A percentile compares a stretch with the other conserved stretches of the same genome.
Conservation (phyloP, 805 yeast species). For the Ogataea saltuana region DNA sequence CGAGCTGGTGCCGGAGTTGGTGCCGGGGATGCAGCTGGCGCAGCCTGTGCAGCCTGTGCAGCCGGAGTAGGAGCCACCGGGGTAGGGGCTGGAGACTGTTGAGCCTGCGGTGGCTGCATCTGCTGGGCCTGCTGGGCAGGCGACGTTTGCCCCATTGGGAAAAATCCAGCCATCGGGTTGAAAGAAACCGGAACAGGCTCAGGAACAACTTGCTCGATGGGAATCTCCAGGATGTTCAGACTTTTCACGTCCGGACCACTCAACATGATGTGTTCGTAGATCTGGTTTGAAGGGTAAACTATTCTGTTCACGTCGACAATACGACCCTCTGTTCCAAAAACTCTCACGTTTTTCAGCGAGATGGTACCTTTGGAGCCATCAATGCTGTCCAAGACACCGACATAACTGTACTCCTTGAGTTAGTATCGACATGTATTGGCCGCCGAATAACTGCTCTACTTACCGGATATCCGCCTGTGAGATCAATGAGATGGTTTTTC, state of each 20-base stretch:
- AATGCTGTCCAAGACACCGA: slow-evolving; percentile 83
- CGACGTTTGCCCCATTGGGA: slow-evolving; percentile 20
- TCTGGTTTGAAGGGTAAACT: slow-evolving; percentile 65
- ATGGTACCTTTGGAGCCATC: slow-evolving; percentile 91
- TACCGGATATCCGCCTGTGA: slow-evolving; percentile 72
- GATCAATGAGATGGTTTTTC: slow-evolving; percentile 80
- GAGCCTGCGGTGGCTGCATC: slow-evolving; percentile 20
- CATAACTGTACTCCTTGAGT: slow-evolving; percentile 61
- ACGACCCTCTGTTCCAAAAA: slow-evolving; percentile 93
- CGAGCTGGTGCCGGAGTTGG: slow-evolving; percentile 5
- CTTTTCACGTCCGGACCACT: slow-evolving; percentile 93
- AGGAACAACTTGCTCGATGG: slow-evolving; percentile 63
- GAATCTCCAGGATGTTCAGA: slow-evolving; percentile 75
- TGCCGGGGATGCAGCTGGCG: not conserved
- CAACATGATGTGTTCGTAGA: slow-evolving; percentile 77
- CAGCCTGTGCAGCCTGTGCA: not conserved
- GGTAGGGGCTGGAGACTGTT: slow-evolving; percentile 6
- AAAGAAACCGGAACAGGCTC: slow-evolving; percentile 40
- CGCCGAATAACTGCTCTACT: slow-evolving; percentile 19
- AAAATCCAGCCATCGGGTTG: slow-evolving; percentile 22
- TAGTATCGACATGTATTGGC: not conserved
- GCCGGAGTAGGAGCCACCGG: slow-evolving; percentile 3
- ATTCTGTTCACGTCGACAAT: slow-evolving; percentile 67
- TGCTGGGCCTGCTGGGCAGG: slow-evolving; percentile 13
- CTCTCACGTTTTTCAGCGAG: slow-evolving; percentile 73